Evolutionary conservation across 768 basidiomycete genomes (phyloP).

Genomic region (Lactarius evosmus): DNA sequence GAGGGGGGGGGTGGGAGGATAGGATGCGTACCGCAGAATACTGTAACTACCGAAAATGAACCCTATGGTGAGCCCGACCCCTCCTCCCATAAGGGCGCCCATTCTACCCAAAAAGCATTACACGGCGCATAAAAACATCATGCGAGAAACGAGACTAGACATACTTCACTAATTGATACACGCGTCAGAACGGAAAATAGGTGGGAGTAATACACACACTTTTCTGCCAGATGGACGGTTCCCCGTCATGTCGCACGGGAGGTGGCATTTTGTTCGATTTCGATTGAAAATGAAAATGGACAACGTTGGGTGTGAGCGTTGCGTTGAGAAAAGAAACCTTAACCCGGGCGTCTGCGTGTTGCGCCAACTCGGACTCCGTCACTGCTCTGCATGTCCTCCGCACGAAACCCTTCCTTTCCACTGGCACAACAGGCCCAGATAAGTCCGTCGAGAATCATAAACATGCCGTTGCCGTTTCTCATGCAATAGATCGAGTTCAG

Average conservation of each 20-base stretch:
- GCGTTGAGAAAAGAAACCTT: conserved; percentile 7
- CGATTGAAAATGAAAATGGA: conserved; percentile 3
- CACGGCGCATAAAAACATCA: not conserved
- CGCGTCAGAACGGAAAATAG: conserved; percentile 17
- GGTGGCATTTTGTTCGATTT: conserved; percentile 23
- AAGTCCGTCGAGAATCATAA: conserved; percentile 48
- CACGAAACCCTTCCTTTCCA: conserved; percentile 49
- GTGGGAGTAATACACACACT: conserved; percentile 20
- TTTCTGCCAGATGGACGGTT: conserved; percentile 30
- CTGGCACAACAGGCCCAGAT: conserved; percentile 82
- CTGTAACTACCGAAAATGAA: conserved; percentile 96
- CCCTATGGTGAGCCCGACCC: conserved; percentile 94
- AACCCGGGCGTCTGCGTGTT: conserved; percentile 8
- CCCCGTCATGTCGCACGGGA: conserved; percentile 23
- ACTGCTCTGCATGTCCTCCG: conserved; percentile 7
- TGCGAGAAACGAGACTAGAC: conserved; percentile 27
- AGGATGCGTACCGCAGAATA: conserved; percentile 68
- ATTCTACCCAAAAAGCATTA: conserved; percentile 53
- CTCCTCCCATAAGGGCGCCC: conserved; percentile 90
- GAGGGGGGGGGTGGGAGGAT: not conserved
- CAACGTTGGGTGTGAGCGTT: not conserved
- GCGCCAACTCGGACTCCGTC: conserved; percentile 5
- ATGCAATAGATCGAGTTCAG: conserved; percentile 39
- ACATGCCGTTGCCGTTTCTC: conserved; percentile 1
- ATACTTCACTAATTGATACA: conserved; percentile 54